These are phyloP conservation scores for Candida loeiensis DNA, from an alignment of 805 yeast genomes.

Conservation along the genomic window DNA sequence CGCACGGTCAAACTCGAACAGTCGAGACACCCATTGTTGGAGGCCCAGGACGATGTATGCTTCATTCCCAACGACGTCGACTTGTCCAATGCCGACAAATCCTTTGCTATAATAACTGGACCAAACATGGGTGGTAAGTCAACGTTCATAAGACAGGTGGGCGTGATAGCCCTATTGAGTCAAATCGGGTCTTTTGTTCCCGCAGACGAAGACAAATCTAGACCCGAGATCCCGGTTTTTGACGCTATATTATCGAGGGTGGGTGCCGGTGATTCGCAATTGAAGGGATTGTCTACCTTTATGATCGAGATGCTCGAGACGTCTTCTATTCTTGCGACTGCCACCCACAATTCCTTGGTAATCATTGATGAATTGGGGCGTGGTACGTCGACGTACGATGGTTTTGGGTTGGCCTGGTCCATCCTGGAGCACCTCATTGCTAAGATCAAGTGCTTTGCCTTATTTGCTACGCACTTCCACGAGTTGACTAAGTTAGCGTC, in stretches of 20 bases:
- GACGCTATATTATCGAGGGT: constrained; percentile 94
- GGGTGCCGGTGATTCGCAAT: constrained; percentile 98
- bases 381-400: constrained; percentile 88
- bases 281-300: constrained; percentile 94
- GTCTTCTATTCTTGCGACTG: constrained; percentile 76
- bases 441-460: constrained; percentile 68
- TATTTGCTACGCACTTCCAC: constrained; percentile 97
- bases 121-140: constrained; percentile 99
- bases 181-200: constrained; percentile 92
- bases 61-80: constrained; percentile 90
- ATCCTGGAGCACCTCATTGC: constrained; percentile 81
- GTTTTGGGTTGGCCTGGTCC: constrained; percentile 97
- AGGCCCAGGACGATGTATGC: constrained; percentile 83
- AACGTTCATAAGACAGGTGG: constrained; percentile 85
- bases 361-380: constrained; percentile 95
- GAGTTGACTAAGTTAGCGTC: constrained; percentile 82
- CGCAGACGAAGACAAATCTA: constrained; percentile 34
- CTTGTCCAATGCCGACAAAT: constrained; percentile 49
- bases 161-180: constrained; percentile 80
- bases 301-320: constrained; percentile 97
- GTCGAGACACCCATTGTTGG: constrained; percentile 95
- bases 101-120: constrained; percentile 85
- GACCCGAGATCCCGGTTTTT: constrained; percentile 75
- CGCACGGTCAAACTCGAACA: constrained; percentile 56
- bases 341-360: constrained; percentile 74